A percentile compares a stretch with the other conserved stretches of the same genome.
Evolutionary conservation across 1,139 yeast genomes (phyloP).

Genomic region (Candida frijolesensis): DNA sequence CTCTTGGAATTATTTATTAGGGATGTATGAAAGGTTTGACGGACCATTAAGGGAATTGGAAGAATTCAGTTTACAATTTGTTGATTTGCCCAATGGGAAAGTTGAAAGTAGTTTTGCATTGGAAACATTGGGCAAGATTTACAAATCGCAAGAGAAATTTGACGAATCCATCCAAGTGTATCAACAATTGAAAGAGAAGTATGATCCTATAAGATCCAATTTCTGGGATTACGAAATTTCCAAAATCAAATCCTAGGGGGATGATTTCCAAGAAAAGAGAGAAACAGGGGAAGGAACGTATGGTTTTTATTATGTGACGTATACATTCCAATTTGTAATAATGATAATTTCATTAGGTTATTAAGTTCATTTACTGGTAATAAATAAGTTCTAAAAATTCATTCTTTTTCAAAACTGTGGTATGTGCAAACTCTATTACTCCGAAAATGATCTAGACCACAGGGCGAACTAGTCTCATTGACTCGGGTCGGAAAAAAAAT

Average conservation of each 20-base stretch:
- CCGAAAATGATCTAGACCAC: not conserved
- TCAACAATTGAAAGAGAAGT: conserved; percentile 47
- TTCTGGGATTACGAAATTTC: conserved; percentile 56
- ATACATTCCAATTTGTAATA: not conserved
- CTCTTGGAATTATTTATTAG: conserved; percentile 83
- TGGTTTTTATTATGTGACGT: too few relatives aligned
- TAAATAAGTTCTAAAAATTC: not conserved
- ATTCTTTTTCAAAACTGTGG: not conserved
- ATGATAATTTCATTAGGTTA: too few relatives aligned
- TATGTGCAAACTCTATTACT: not conserved
- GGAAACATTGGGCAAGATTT: conserved; percentile 62
- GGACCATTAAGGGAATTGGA: conserved; percentile 38
- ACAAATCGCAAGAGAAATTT: conserved; percentile 27
- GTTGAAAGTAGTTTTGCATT: conserved; percentile 65
- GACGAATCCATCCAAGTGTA: conserved; percentile 46
- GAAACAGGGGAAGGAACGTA: too few relatives aligned
- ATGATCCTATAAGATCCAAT: conserved; percentile 68
- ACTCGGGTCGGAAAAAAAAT: too few relatives aligned
- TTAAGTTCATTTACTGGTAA: too few relatives aligned
- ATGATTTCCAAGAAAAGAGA: too few relatives aligned
- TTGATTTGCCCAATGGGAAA: conserved; percentile 26
- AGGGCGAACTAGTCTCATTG: too few relatives aligned
- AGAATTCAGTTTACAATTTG: conserved; percentile 45
- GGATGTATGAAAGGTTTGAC: conserved; percentile 48
- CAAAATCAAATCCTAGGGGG: conserved; percentile 4